Evolutionary conservation across 495 filamentous ascomycete genomes (phyloP).

Genomic region (Aspergillus avenaceus): DNA sequence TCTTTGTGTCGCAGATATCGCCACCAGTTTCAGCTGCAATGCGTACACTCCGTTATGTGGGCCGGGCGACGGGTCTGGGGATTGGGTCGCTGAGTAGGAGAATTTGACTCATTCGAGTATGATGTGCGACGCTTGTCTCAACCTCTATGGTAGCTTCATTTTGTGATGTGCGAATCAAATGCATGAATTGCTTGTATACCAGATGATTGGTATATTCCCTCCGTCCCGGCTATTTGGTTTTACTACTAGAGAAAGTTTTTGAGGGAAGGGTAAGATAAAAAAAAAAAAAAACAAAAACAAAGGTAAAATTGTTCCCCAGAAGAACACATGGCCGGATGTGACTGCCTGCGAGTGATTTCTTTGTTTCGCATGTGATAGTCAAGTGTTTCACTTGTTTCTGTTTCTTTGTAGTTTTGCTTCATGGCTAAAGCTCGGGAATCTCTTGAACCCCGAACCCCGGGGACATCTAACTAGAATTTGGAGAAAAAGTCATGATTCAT

Average conservation of each 20-base stretch:
- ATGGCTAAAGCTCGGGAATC: neutral
- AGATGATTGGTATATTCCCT: neutral
- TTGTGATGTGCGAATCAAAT: neutral
- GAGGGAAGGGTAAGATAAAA: too few species aligned
- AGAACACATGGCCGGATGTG: too few species aligned
- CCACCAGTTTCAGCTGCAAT: conserved; percentile 17
- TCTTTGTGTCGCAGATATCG: conserved; percentile 3
- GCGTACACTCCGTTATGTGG: conserved; percentile 6
- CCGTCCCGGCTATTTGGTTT: too few species aligned
- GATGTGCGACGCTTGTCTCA: neutral
- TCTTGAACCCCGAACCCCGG: neutral
- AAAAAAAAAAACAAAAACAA: too few species aligned
- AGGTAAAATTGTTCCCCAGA: too few species aligned
- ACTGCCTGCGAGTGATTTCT: too few species aligned
- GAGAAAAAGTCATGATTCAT: neutral
- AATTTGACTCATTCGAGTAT: neutral
- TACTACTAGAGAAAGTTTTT: too few species aligned
- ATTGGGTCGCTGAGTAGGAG: conserved; percentile 2
- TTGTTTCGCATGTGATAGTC: too few species aligned
- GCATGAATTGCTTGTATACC: neutral
- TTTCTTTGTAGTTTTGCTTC: too few species aligned
- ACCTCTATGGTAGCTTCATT: neutral
- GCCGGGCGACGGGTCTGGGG: conserved; percentile 1
- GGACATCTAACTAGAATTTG: too few species aligned
- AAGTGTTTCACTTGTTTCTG: too few species aligned